Evolutionary conservation across 1,284 basidiomycete species (phyloP).

Genomic region (Gymnopus androsaceus): DNA sequence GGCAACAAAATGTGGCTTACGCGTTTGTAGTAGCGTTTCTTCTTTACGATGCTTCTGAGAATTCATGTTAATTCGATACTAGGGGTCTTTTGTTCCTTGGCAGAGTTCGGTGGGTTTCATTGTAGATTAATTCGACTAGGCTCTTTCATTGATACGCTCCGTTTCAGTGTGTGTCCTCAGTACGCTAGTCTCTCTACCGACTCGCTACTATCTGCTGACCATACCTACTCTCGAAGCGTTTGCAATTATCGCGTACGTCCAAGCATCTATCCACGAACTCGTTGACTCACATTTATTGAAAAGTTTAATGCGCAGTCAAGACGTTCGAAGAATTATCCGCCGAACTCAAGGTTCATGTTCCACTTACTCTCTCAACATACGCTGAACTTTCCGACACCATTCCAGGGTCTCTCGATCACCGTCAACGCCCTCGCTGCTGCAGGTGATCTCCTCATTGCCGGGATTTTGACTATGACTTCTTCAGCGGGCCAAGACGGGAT

Average conservation of each 20-base stretch:
- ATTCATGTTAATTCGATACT: not conserved
- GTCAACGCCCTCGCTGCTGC: conserved; percentile 45
- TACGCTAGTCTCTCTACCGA: conserved; percentile 18
- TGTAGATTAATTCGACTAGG: not conserved
- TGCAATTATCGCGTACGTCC: conserved; percentile 21
- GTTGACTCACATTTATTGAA: not conserved
- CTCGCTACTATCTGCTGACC: not conserved
- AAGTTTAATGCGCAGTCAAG: conserved; percentile 10
- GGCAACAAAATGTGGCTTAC: no score
- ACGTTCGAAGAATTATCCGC: conserved; percentile 5
- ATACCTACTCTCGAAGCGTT: conserved; percentile 17
- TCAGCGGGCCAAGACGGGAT: conserved; percentile 43
- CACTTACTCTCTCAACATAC: not conserved
- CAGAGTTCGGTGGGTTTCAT: conserved; percentile 24
- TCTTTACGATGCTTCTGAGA: not conserved
- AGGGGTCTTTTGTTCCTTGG: conserved; percentile 23
- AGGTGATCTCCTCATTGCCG: conserved; percentile 45
- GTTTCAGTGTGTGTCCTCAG: conserved; percentile 17
- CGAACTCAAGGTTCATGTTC: conserved; percentile 1
- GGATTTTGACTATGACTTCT: conserved; percentile 43
- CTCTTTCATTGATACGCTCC: conserved; percentile 17
- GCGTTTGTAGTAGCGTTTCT: conserved; percentile 21
- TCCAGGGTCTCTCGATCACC: conserved; percentile 42
- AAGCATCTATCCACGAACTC: not conserved
- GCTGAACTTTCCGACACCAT: not conserved